Conservation (phyloP, 805 yeast genomes). For the Barnettozyma botsteinii region DNA sequence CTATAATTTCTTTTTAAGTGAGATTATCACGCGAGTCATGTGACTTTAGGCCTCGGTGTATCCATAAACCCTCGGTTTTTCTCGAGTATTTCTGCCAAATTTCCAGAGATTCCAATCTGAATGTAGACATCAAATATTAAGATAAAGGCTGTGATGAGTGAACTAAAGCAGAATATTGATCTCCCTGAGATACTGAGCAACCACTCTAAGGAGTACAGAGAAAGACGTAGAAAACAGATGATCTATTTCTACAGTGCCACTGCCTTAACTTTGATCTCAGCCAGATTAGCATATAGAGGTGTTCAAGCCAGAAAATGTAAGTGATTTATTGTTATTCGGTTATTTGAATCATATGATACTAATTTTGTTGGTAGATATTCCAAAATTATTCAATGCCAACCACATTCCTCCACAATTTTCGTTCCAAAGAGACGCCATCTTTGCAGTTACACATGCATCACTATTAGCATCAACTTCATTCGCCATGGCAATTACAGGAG, state of each 20-base stretch:
- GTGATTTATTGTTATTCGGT: no score
- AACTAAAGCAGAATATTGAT: conserved; percentile 1
- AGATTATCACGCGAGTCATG: no score
- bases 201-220: conserved; percentile 14
- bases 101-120: no score
- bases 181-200: conserved; percentile 15
- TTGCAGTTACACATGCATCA: conserved; percentile 80
- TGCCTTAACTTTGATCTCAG: conserved; percentile 60
- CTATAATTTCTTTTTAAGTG: background rate
- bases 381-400: conserved; percentile 76
- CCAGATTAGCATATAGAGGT: conserved; percentile 71
- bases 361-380: conserved; percentile 37
- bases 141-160: no score
- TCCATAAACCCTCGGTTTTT: no score
- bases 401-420: conserved; percentile 82
- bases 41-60: no score
- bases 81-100: no score
- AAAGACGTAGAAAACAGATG: conserved; percentile 67
- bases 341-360: background rate
- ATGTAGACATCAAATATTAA: no score
- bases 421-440: conserved; percentile 75
- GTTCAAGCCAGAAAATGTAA: conserved; percentile 61
- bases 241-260: conserved; percentile 68
- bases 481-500: conserved; percentile 67
- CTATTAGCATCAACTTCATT: conserved; percentile 65